phyloP scores from a whole-genome alignment of 164 flowering plant genomes.

The Chimonanthus salicifolius region DNA sequence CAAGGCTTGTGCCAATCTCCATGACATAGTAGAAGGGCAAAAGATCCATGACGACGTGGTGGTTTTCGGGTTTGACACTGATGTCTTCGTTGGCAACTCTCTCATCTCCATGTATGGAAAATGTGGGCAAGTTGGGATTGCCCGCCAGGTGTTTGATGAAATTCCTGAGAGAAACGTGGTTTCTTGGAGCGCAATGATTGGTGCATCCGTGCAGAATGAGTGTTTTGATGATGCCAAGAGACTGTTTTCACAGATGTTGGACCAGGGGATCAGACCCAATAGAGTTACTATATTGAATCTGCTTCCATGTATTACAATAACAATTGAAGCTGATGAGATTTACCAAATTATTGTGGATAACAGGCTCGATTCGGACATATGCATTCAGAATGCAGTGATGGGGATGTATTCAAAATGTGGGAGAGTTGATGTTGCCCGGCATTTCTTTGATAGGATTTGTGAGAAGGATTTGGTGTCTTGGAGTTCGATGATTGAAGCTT shows the following conservation, averaged over 20 bases:
- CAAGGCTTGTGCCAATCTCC: slow-evolving; percentile 28
- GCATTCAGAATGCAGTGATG: slow-evolving; percentile 26
- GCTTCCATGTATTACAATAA: slow-evolving; percentile 21
- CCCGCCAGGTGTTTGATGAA: slow-evolving; percentile 26
- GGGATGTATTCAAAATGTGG: slow-evolving; percentile 28
- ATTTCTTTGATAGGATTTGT: slow-evolving; percentile 16
- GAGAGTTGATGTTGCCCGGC: slow-evolving; percentile 19
- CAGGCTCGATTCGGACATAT: slow-evolving; percentile 15
- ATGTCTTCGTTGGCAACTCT: slow-evolving; percentile 27
- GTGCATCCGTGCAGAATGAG: slow-evolving; percentile 22
- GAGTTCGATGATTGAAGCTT: slow-evolving; percentile 34
- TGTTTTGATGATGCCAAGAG: slow-evolving; percentile 16
- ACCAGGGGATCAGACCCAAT: slow-evolving; percentile 17
- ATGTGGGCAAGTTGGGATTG: slow-evolving; percentile 14
- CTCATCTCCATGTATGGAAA: slow-evolving; percentile 31
- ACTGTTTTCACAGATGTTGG: slow-evolving; percentile 26
- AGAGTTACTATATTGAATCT: slow-evolving; percentile 19
- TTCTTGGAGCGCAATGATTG: slow-evolving; percentile 35
- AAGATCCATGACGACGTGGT: slow-evolving; percentile 16
- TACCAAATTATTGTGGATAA: slow-evolving; percentile 15
- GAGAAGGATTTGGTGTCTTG: slow-evolving; percentile 28
- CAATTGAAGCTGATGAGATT: slow-evolving; percentile 19
- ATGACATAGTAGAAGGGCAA: slow-evolving; percentile 7
- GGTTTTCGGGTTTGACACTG: slow-evolving; percentile 14
- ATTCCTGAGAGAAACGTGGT: slow-evolving; percentile 27